Evolutionary conservation across 345 rosid species (phyloP), one percentile per base, ranked within the genome.

Genomic region (Mangifera indica): DNA sequence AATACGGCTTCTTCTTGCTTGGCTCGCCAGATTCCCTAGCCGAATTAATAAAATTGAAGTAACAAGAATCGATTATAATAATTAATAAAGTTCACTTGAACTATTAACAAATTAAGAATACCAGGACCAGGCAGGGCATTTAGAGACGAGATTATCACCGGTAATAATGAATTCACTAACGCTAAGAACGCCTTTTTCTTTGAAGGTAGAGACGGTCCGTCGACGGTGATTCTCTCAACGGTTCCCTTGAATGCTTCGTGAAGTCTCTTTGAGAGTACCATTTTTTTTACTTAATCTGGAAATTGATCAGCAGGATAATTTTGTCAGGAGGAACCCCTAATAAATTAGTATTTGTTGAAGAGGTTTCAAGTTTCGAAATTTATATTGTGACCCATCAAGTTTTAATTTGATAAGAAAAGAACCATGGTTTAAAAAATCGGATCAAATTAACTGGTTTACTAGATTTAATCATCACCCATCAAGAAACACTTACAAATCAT

Each of bases 91-190:
- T 18, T 0, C 52, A 15, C 4, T 48, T 48, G 10, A 48, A 48
- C 14, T 48, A 12, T 11, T 48, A 13, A 10, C 14, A 11, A 12
- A 14, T 14, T 42, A 11, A 59, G 44, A 32, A 65, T 82, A 92
- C 99, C 99, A 95, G 34, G 98, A 95, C 99, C 99, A 93, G 72
- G 99, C 93, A 21, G 99, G 99, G 80, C 99, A 95, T 80, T 95
- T 95, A 64, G 97, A 83, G 77, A 93, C 99, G 75, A 95, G 98
- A 77, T 96, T 96, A 70, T 96, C 97, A 0, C 99, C 99, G 68
- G 98, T 97, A 67, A 92, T 79, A 60, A 89, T 67, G 77, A 95
- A 92, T 77, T 95, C 99, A 82, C 78, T 76, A 81, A 93, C 98
- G 83, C 98, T 91, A 65, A 95, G 95, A 25, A 96, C 99, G 69